phyloP scores from a whole-genome alignment of 2,329 filamentous ascomycete genomes.

The Fusarium chuoi region DNA sequence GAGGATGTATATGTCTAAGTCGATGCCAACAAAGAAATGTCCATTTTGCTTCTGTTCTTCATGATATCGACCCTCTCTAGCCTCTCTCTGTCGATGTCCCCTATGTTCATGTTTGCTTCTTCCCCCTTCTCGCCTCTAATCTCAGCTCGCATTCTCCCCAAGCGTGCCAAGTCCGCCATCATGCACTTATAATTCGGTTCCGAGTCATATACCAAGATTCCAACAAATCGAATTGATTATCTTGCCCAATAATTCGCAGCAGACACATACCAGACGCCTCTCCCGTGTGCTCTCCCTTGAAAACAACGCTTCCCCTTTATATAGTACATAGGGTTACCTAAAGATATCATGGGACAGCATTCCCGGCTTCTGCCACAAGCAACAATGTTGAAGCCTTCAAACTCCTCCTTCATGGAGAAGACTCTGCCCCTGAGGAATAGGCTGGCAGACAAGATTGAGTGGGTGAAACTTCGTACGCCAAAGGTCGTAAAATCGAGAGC shows the following conservation, averaged over 20 bases:
- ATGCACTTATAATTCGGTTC: background rate
- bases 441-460: conserved; percentile 10
- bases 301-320: background rate
- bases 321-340: background rate
- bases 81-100: background rate
- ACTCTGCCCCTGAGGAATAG: conserved; percentile 5
- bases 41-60: background rate
- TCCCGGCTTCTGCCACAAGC: background rate
- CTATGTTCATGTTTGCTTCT: background rate
- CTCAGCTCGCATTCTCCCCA: background rate
- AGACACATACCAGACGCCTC: conserved; percentile 22
- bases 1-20: conserved; percentile 6
- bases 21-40: background rate
- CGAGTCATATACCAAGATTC: conserved; percentile 9
- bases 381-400: conserved; percentile 29
- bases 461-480: conserved; percentile 14
- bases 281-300: conserved; percentile 16
- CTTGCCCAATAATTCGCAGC: background rate
- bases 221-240: background rate
- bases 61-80: background rate
- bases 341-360: background rate
- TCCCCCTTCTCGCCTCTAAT: background rate
- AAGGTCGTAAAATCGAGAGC: conserved; percentile 30
- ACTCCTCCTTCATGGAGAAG: conserved; percentile 21
- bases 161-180: background rate